phyloP scores from a whole-genome alignment of 208 protist genomes.

The Crithidia bombi region DNA sequence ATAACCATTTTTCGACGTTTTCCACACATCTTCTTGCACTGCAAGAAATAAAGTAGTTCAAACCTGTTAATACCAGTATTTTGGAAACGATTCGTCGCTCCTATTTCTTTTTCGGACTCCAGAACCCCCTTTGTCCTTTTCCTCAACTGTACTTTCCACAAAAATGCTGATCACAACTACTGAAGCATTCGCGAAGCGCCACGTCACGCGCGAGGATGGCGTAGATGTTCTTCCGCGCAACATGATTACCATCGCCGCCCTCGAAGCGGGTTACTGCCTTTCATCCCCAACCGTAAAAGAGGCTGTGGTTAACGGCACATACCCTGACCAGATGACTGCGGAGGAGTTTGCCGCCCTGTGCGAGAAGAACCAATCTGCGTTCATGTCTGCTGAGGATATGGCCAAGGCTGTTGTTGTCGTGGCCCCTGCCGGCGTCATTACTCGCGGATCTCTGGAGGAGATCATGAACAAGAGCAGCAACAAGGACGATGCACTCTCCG shows the following conservation, averaged over 20 bases:
- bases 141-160: too few species aligned
- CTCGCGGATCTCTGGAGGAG: conserved; percentile 76
- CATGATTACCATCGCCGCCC: conserved; percentile 71
- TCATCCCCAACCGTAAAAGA: conserved; percentile 66
- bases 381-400: conserved; percentile 63
- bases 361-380: conserved; percentile 52
- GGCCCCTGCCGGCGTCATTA: conserved; percentile 74
- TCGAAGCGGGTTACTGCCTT: conserved; percentile 81
- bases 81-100: too few species aligned
- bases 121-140: conserved; percentile 3
- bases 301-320: conserved; percentile 43
- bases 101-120: not conserved
- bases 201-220: conserved; percentile 70
- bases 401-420: conserved; percentile 70
- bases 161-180: conserved; percentile 63
- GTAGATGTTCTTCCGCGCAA: conserved; percentile 60
- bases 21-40: too few species aligned
- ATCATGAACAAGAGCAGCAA: conserved; percentile 49
- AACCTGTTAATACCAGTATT: too few species aligned
- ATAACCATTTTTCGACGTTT: too few species aligned
- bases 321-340: conserved; percentile 75
- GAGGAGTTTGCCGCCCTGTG: conserved; percentile 77
- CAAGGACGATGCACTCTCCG: conserved; percentile 48
- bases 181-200: conserved; percentile 76
- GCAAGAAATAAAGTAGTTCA: too few species aligned